These are phyloP conservation scores for Starmerella riodocensis DNA, from an alignment of 805 yeast genomes.

Conservation along the genomic window DNA sequence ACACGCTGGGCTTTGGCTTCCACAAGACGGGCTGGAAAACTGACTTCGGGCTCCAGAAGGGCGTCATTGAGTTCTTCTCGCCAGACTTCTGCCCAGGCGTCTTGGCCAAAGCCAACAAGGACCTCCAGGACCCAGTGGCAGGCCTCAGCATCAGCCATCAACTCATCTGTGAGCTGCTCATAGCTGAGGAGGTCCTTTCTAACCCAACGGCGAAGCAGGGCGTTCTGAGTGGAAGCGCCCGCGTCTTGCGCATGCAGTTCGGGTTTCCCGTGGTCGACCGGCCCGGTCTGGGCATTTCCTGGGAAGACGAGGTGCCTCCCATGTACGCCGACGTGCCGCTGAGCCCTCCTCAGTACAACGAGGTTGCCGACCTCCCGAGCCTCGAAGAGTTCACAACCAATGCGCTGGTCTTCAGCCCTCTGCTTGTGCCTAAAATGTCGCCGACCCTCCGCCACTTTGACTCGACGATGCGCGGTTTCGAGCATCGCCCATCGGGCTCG, in stretches of 20 bases:
- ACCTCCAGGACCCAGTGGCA: constrained; percentile 63
- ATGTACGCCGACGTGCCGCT: constrained; percentile 77
- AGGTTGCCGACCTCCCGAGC: constrained; percentile 22
- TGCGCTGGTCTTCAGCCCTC: constrained; percentile 19
- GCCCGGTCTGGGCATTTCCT: constrained; percentile 88
- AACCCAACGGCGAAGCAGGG: constrained; percentile 25
- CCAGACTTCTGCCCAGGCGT: constrained; percentile 24
- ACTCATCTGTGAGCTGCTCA: constrained; percentile 74
- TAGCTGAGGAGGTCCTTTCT: constrained; percentile 62
- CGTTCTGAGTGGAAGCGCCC: constrained; percentile 71
- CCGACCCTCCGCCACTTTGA: constrained; percentile 23
- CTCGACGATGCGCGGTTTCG: constrained; percentile 20
- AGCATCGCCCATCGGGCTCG: no score
- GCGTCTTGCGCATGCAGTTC: constrained; percentile 91
- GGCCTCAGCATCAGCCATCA: constrained; percentile 70
- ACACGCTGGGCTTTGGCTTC: constrained; percentile 67
- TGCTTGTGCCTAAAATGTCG: constrained; percentile 18
- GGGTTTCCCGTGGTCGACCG: constrained; percentile 71
- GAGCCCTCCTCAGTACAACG: constrained; percentile 72
- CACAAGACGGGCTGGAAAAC: constrained; percentile 90
- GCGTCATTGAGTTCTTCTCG: constrained; percentile 52
- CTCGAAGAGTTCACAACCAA: constrained; percentile 21
- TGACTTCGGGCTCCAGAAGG: constrained; percentile 57
- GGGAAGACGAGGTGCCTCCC: constrained; percentile 99
- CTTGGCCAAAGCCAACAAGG: constrained; percentile 17